Evolutionary conservation across 2,329 filamentous ascomycete genomes (phyloP).

Genomic region (Penicillium sp.): DNA sequence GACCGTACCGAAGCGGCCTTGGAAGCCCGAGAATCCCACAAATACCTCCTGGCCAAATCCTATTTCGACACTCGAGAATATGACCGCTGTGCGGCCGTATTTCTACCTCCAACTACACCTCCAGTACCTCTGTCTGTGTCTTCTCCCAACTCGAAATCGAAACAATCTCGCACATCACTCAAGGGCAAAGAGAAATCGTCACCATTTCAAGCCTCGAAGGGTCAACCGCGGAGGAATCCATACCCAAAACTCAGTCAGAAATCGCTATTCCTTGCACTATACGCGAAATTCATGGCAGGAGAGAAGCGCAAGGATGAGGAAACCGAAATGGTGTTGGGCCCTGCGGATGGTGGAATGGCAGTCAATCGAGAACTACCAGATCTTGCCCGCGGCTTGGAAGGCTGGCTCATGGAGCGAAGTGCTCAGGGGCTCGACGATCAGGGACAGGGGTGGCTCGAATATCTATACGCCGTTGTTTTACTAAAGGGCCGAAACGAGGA

Average conservation of each 20-base stretch:
- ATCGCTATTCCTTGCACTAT: slow-evolving; percentile 86
- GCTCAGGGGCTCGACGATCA: slow-evolving; percentile 60
- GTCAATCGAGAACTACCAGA: slow-evolving; percentile 80
- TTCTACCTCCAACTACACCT: slow-evolving; percentile 78
- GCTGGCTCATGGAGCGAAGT: slow-evolving; percentile 72
- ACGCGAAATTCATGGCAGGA: slow-evolving; percentile 87
- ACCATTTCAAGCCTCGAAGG: slow-evolving; percentile 37
- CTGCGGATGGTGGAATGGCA: slow-evolving; percentile 81
- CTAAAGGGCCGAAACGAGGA: slow-evolving; percentile 88
- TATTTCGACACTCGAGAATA: slow-evolving; percentile 95
- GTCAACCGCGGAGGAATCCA: slow-evolving; percentile 35
- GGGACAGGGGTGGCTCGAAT: slow-evolving; percentile 89
- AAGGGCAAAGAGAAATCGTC: slow-evolving; percentile 63
- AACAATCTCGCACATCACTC: slow-evolving; percentile 43
- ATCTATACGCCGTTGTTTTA: slow-evolving; percentile 80
- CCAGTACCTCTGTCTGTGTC: slow-evolving; percentile 57
- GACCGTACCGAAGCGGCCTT: slow-evolving; percentile 73
- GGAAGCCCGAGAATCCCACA: slow-evolving; percentile 76
- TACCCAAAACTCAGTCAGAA: slow-evolving; percentile 73
- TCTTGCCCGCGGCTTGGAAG: slow-evolving; percentile 73
- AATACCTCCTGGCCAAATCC: slow-evolving; percentile 86
- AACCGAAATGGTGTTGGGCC: slow-evolving; percentile 94
- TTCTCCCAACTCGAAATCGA: slow-evolving; percentile 38
- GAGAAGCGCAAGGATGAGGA: slow-evolving; percentile 97
- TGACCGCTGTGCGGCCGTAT: slow-evolving; percentile 87